These are phyloP conservation scores for Nannochloris sp. DNA, from an alignment of 139 green algal species.

Conservation along the genomic window DNA sequence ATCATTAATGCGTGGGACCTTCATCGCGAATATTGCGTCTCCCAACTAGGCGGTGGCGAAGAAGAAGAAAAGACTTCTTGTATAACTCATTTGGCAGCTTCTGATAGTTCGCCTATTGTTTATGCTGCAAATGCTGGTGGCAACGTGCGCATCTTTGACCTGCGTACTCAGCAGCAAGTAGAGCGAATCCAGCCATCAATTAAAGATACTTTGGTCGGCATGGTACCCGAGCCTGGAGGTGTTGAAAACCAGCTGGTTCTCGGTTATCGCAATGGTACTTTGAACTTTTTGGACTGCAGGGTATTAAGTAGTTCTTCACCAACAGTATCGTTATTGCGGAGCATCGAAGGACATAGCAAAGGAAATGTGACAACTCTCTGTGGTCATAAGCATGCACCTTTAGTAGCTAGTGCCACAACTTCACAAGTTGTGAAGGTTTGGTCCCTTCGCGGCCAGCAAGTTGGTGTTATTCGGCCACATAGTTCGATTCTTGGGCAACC, in stretches of 20 bases:
- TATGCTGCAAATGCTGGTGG: conserved; percentile 40
- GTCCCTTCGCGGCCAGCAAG: conserved; percentile 43
- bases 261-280: conserved; percentile 43
- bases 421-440: conserved; percentile 58
- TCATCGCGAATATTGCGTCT: conserved; percentile 38
- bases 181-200: not conserved
- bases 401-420: conserved; percentile 70
- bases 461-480: conserved; percentile 60
- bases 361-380: conserved; percentile 63
- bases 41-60: conserved; percentile 26
- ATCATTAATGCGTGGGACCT: conserved; percentile 48
- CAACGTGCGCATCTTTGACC: conserved; percentile 62
- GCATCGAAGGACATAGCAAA: conserved; percentile 64
- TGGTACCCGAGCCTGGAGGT: conserved; percentile 60
- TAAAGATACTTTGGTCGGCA: conserved; percentile 11
- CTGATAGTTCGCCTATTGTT: conserved; percentile 40
- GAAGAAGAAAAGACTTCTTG: not conserved
- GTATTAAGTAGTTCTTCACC: conserved; percentile 11
- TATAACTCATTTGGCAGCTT: conserved; percentile 23
- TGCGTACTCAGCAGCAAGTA: conserved; percentile 38
- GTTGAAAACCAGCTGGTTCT: conserved; percentile 41
- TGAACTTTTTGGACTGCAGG: conserved; percentile 76
- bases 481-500: conserved; percentile 49
- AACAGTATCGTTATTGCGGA: not conserved
- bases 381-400: conserved; percentile 62